Conservation (phyloP, 345 rosid species). For the Aquilaria sinensis region DNA sequence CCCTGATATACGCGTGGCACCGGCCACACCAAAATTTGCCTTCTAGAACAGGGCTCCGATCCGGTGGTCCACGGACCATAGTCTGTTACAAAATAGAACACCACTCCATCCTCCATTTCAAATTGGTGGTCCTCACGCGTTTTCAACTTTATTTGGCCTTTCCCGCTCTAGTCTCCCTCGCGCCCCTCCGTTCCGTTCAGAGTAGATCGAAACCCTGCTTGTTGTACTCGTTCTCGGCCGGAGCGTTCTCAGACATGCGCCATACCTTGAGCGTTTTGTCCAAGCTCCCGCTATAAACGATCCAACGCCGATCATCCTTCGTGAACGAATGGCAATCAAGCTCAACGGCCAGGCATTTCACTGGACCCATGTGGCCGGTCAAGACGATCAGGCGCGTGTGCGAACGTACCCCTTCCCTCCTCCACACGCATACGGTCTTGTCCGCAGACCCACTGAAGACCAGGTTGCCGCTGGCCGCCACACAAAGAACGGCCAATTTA, state of each 20-base stretch:
- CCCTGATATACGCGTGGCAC: too few relatives aligned
- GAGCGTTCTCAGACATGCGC: slow-evolving; percentile 45
- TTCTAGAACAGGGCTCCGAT: too few relatives aligned
- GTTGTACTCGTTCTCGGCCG: too few relatives aligned
- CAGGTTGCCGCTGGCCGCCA: slow-evolving; percentile 50
- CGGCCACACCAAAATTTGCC: too few relatives aligned
- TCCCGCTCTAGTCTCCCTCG: too few relatives aligned
- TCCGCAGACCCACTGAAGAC: slow-evolving; percentile 89
- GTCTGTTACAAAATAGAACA: too few relatives aligned
- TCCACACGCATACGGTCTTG: slow-evolving; percentile 75
- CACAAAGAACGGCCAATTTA: slow-evolving; percentile 56
- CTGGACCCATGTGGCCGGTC: slow-evolving; percentile 78
- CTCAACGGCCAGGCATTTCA: slow-evolving; percentile 65
- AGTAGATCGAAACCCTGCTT: too few relatives aligned
- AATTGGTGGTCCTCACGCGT: too few relatives aligned
- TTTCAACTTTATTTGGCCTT: too few relatives aligned
- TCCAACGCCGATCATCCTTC: slow-evolving; percentile 40
- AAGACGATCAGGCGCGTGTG: slow-evolving; percentile 58
- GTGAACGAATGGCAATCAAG: slow-evolving; percentile 6
- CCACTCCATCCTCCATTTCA: too few relatives aligned
- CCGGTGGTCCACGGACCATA: too few relatives aligned
- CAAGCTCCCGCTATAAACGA: slow-evolving; percentile 77
- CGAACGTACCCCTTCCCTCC: slow-evolving; percentile 43
- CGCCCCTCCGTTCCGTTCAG: too few relatives aligned
- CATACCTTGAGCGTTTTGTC: slow-evolving; percentile 82